Evolutionary conservation across 352 stramenopile genomes (phyloP).

Genomic region (Pythium insidiosum): DNA sequence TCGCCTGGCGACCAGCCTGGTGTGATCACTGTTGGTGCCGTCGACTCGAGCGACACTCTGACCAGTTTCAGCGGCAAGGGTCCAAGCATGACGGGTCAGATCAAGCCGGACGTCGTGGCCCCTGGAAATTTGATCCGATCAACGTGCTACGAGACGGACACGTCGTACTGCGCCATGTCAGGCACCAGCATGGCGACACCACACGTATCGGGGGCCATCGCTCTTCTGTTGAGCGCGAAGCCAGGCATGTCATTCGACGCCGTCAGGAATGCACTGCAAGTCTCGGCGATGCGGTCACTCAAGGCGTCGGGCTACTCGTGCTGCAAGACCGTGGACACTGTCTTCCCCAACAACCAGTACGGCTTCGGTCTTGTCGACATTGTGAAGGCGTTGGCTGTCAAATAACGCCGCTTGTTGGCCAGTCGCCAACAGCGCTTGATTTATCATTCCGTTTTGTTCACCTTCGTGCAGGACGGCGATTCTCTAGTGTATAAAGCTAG

Average conservation of each 20-base stretch:
- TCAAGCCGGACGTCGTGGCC: constrained; percentile 47
- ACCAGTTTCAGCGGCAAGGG: constrained; percentile 47
- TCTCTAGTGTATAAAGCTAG: too few relatives aligned
- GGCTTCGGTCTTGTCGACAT: constrained; percentile 15
- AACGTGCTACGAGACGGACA: constrained; percentile 35
- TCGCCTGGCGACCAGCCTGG: constrained; percentile 45
- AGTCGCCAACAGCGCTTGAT: too few relatives aligned
- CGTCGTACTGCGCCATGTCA: constrained; percentile 42
- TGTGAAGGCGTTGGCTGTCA: constrained; percentile 1
- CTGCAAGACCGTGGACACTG: constrained; percentile 23
- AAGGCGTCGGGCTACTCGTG: constrained; percentile 25
- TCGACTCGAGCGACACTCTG: constrained; percentile 34
- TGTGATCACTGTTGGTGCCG: constrained; percentile 53
- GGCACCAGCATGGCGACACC: constrained; percentile 61
- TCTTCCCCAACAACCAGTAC: constrained; percentile 61
- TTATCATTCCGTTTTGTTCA: too few relatives aligned
- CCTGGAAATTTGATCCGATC: constrained; percentile 39
- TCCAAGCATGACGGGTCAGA: constrained; percentile 24
- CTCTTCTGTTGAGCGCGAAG: constrained; percentile 36
- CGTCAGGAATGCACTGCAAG: constrained; percentile 29
- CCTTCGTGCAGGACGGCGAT: too few relatives aligned
- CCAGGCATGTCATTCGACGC: constrained; percentile 28
- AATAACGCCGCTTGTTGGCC: too few relatives aligned
- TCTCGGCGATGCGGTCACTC: constrained; percentile 16
- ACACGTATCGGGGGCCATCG: constrained; percentile 48